A percentile compares a stretch with the other conserved stretches of the same genome.
Conservation (phyloP, 1,284 basidiomycete species). For the Sporisorium iseilematis-ciliati region DNA sequence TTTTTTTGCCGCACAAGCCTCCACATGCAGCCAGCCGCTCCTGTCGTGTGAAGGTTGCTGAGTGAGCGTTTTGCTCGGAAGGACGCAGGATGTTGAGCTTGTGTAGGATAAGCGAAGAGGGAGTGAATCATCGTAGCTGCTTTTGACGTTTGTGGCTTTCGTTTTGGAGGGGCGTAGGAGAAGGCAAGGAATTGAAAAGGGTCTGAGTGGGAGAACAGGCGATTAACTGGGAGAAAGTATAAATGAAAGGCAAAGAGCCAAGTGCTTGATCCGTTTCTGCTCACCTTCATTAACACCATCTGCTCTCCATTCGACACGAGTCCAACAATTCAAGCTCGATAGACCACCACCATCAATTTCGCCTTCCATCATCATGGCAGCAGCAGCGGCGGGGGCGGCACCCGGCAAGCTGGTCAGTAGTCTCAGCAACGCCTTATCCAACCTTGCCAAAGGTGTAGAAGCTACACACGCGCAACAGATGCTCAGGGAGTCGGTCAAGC, state of each 20-base stretch:
- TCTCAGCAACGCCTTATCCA: constrained; percentile 14
- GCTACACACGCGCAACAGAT: constrained; percentile 15
- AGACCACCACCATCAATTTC: not conserved
- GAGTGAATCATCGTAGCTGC: constrained; percentile 16
- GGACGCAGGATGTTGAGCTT: not conserved
- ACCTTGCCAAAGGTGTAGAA: constrained; percentile 14
- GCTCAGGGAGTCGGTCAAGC: constrained; percentile 73
- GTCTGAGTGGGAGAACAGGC: no score
- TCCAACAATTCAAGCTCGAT: not conserved
- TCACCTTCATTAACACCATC: no score
- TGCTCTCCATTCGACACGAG: no score
- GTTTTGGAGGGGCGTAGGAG: no score
- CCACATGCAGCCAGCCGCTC: constrained; percentile 18
- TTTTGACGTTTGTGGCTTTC: no score
- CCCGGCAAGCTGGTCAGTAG: constrained; percentile 24
- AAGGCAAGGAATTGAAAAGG: no score
- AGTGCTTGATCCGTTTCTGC: no score
- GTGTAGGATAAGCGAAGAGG: not conserved
- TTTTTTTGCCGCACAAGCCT: constrained; percentile 17
- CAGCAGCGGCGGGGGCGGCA: constrained; percentile 14
- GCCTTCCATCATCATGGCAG: constrained; percentile 21
- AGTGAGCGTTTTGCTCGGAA: constrained; percentile 22
- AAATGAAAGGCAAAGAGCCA: no score
- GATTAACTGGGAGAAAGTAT: no score
- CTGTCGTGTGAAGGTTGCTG: constrained; percentile 13